Conservation (phyloP, 305 asterid genomes). For the Fraxinus platypoda region DNA sequence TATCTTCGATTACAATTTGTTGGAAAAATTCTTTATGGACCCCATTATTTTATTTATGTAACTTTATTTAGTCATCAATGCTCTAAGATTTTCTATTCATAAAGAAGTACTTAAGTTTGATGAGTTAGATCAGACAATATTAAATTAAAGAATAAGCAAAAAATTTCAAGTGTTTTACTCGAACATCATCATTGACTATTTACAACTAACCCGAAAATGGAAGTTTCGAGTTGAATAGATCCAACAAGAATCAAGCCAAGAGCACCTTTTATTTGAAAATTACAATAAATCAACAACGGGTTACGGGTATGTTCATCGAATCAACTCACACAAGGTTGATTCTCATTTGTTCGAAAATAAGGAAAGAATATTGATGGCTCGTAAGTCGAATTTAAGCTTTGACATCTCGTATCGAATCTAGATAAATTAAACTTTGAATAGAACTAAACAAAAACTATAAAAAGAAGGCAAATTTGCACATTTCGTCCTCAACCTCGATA, state of each 20-base stretch:
- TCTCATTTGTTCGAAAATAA: neutral
- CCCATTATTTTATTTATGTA: neutral
- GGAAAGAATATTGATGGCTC: neutral
- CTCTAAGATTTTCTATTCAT: neutral
- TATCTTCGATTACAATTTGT: slow-evolving; percentile 20
- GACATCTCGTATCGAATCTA: neutral
- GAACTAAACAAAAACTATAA: too few relatives aligned
- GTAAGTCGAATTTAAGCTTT: neutral
- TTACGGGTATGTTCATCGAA: neutral
- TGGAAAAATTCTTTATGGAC: slow-evolving; percentile 21
- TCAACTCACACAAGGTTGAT: neutral
- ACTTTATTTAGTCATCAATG: neutral
- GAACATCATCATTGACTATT: neutral
- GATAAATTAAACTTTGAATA: too few relatives aligned
- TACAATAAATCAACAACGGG: too few relatives aligned
- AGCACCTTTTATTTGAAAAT: too few relatives aligned
- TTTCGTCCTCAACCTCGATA: too few relatives aligned
- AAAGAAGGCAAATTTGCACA: too few relatives aligned
- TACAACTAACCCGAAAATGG: neutral
- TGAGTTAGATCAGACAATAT: neutral
- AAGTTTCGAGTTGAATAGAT: neutral
- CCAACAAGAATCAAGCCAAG: too few relatives aligned
- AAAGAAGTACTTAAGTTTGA: neutral
- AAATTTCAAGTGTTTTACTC: neutral
- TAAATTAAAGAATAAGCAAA: neutral